Evolutionary conservation across 179 eudicot genomes (phyloP).

Genomic region (Patellifolia procumbens): DNA sequence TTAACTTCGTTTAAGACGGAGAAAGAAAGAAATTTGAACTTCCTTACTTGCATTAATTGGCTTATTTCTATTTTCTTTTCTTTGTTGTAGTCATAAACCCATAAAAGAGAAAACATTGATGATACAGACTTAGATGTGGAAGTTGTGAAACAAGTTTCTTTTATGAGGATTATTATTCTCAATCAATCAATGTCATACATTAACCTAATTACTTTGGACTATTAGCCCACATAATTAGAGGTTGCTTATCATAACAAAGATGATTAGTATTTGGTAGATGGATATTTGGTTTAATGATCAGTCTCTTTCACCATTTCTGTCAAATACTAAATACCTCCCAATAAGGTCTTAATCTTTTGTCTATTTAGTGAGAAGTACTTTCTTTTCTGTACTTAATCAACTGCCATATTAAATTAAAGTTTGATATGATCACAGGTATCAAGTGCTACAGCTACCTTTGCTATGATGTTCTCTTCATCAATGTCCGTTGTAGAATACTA

Average conservation of each 20-base stretch:
- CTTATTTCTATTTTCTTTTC: neutral
- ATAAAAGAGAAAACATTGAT: too few relatives aligned
- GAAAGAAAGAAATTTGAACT: too few relatives aligned
- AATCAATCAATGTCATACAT: neutral
- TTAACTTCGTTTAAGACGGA: neutral
- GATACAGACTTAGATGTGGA: too few relatives aligned
- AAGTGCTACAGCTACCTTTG: slow-evolving; percentile 72
- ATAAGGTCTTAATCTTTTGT: too few relatives aligned
- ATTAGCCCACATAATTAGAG: neutral
- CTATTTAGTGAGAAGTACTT: too few relatives aligned
- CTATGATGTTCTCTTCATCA: slow-evolving; percentile 69
- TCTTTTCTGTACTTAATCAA: neutral
- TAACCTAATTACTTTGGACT: neutral
- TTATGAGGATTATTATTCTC: neutral
- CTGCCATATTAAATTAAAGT: neutral
- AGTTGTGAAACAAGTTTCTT: neutral
- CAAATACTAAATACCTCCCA: too few relatives aligned
- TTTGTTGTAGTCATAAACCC: neutral
- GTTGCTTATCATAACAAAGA: neutral
- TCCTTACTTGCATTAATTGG: neutral
- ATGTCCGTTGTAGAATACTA: slow-evolving; percentile 69
- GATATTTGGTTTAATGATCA: neutral
- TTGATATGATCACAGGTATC: slow-evolving; percentile 44
- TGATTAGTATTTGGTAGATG: neutral
- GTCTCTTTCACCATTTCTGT: neutral